A percentile compares a stretch with the other conserved stretches of the same genome.
These are phyloP conservation scores for Chlamydomonas schloesseri DNA, from an alignment of 139 green algal species.

Conservation along the genomic window DNA sequence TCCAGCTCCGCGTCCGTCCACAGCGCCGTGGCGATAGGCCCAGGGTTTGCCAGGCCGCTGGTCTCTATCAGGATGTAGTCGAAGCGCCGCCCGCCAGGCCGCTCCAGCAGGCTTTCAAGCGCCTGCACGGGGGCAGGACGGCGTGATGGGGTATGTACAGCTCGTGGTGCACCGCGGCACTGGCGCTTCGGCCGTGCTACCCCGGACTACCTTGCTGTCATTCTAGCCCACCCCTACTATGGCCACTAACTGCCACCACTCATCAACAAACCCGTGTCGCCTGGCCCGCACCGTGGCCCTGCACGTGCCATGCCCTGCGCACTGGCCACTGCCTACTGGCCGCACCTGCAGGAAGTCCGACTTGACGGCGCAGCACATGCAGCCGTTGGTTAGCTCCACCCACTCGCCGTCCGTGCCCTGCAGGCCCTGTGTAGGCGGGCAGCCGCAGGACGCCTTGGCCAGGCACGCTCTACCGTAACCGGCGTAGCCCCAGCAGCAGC, in stretches of 20 bases:
- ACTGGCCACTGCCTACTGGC: no score
- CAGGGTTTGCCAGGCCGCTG: constrained; percentile 89
- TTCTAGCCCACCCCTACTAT: no score
- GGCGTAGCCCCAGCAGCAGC: no score
- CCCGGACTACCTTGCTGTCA: no score
- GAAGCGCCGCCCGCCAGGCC: constrained; percentile 60
- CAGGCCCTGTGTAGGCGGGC: neutral
- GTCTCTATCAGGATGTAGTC: constrained; percentile 96
- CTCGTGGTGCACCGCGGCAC: no score
- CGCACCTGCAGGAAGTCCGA: constrained; percentile 86
- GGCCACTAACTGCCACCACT: no score
- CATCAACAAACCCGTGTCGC: no score
- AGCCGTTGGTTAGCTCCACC: constrained; percentile 97
- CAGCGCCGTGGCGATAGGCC: constrained; percentile 84
- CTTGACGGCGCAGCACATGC: constrained; percentile 98
- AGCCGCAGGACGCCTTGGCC: no score
- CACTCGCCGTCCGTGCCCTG: constrained; percentile 70
- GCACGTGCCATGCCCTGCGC: no score
- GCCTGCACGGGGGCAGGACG: neutral
- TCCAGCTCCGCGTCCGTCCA: constrained; percentile 93
- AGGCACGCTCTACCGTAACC: no score
- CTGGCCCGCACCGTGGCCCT: no score
- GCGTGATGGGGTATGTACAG: neutral
- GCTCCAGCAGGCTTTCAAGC: constrained; percentile 22
- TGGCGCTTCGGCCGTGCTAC: no score